Conservation (phyloP, 1,139 yeast species). For the Suhomyces maxii region DNA sequence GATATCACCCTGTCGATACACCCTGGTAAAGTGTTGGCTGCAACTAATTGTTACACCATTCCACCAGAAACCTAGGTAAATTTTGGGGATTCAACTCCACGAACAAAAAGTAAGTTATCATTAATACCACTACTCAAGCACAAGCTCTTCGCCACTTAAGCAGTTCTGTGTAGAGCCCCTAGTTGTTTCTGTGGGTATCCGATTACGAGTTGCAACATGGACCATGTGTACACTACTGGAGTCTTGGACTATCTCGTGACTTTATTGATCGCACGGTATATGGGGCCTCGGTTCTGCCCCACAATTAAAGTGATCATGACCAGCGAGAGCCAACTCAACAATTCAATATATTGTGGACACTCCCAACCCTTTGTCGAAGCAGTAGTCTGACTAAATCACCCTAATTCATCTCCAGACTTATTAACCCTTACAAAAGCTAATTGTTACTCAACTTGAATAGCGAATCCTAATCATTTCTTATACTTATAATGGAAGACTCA, state of each 20-base stretch:
- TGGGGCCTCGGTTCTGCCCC: background rate
- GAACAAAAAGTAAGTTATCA: too few species aligned
- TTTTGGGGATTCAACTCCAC: too few species aligned
- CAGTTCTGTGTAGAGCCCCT: background rate
- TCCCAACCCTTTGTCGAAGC: too few species aligned
- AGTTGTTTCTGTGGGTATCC: background rate
- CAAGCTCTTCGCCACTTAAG: too few species aligned
- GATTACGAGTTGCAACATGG: background rate
- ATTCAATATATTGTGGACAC: background rate
- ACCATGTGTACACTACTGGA: too few species aligned
- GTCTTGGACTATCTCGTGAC: background rate
- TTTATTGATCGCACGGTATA: background rate
- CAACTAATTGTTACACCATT: too few species aligned
- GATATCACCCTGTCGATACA: too few species aligned
- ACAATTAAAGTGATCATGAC: background rate
- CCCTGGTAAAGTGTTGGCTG: too few species aligned
- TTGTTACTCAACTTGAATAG: too few species aligned
- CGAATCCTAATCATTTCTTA: background rate
- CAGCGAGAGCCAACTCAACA: background rate
- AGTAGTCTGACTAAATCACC: background rate
- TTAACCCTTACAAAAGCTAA: background rate
- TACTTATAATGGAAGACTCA: conserved; percentile 10
- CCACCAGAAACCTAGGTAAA: too few species aligned
- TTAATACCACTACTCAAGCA: too few species aligned
- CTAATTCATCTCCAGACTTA: background rate